A percentile compares a stretch with the other conserved stretches of the same genome.
Evolutionary conservation across 345 rosid genomes (phyloP).

Genomic region (Ceriops decandra): DNA sequence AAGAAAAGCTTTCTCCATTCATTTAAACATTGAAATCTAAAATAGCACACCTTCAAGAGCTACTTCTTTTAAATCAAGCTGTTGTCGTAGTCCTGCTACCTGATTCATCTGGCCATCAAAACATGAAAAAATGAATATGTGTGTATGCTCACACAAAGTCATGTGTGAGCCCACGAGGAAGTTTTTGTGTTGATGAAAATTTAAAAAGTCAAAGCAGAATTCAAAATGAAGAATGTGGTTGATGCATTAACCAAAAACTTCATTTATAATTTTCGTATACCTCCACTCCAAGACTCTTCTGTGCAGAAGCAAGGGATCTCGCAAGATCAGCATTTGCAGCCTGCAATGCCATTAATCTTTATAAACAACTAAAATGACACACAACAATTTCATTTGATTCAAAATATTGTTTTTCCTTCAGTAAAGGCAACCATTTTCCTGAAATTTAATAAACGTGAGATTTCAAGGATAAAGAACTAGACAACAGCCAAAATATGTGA

Average conservation of each 20-base stretch:
- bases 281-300: constrained; percentile 83
- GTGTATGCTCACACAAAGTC: too few species aligned
- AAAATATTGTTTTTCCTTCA: background rate
- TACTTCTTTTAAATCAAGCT: constrained; percentile 66
- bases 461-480: background rate
- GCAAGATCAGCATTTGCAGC: constrained; percentile 86
- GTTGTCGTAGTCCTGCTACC: constrained; percentile 62
- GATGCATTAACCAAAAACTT: constrained; percentile 7
- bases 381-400: constrained; percentile 13
- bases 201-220: background rate
- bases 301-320: constrained; percentile 69
- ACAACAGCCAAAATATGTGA: constrained; percentile 12
- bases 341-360: constrained; percentile 48
- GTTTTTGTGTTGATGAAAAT: background rate
- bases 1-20: background rate
- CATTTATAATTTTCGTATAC: constrained; percentile 41
- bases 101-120: constrained; percentile 56
- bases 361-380: constrained; percentile 20
- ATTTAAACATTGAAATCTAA: background rate
- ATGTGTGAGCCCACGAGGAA: background rate
- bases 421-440: too few species aligned
- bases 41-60: constrained; percentile 60
- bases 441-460: background rate
- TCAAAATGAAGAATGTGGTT: constrained; percentile 4
- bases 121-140: background rate